Evolutionary conservation across 2,329 filamentous ascomycete species (phyloP).

Genomic region (Fonsecaea monophora): DNA sequence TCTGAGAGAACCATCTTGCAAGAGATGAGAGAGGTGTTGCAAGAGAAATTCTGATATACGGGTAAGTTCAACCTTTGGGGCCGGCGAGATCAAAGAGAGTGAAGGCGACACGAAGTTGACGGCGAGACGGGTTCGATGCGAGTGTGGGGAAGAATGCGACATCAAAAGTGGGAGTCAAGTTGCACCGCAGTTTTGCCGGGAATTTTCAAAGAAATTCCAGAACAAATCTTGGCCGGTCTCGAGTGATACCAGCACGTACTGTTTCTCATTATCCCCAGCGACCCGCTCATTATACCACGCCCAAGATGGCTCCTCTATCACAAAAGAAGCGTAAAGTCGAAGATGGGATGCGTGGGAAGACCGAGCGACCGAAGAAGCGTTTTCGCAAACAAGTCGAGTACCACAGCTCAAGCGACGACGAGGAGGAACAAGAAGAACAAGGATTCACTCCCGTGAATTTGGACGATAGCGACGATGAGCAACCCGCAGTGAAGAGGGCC

Average conservation of each 20-base stretch:
- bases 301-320: constrained; percentile 49
- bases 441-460: constrained; percentile 60
- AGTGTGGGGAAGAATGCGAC: constrained; percentile 13
- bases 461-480: constrained; percentile 53
- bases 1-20: constrained; percentile 93
- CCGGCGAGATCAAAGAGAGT: not conserved
- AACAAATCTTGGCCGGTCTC: constrained; percentile 18
- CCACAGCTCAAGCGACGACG: constrained; percentile 66
- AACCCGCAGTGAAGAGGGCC: constrained; percentile 35
- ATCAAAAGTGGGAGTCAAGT: constrained; percentile 6
- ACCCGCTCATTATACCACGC: not conserved
- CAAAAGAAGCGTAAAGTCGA: constrained; percentile 65
- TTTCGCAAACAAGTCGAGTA: constrained; percentile 69
- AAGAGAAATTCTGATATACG: not conserved
- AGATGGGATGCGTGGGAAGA: constrained; percentile 63
- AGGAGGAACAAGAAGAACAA: constrained; percentile 50
- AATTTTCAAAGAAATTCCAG: constrained; percentile 28
- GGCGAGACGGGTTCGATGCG: not conserved
- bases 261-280: not conserved
- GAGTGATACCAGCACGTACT: not conserved
- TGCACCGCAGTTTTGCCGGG: constrained; percentile 30
- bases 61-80: not conserved
- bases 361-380: constrained; percentile 61
- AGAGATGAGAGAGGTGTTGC: not conserved
- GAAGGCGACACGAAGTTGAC: not conserved